Base-by-base conservation (phyloP, 306 rosid genomes). In the Quercus parvula region DNA sequence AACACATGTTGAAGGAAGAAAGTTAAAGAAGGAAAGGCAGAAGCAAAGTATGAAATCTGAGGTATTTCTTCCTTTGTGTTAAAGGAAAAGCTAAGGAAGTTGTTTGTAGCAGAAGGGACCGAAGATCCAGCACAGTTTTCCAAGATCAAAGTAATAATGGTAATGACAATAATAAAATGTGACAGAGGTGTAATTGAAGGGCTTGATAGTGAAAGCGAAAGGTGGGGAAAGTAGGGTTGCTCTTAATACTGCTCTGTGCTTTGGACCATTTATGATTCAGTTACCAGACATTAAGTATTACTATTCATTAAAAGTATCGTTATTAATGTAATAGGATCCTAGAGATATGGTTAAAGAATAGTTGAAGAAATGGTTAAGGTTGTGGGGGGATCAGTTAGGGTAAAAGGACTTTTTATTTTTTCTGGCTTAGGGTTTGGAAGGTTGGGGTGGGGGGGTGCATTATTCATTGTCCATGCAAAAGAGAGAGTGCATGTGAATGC, bases 11-110 rank as follows among this genome's bases (percentile, higher is more conserved):
- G 69, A 74, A 46, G 22, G 72, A 69, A 55, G 62, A 76, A 46
- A 25, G 70, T 30, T 55, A 84, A 73, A 66, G 79, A 71, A 63
- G 75, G 84, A 84, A 70, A 79, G 78, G 70, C 78, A 80, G 62
- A 83, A 73, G 87, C 83, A 41, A 83, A 75, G 86, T 61, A 81
- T 80, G 70, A 71, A 82, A 58, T 35, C 86, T 72, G 88, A 77
- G 71, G 73, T 67, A 64, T 76, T 71, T 78, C 70, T 82, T 54
- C 79, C 64, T 71, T 49, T 46, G 78, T 76, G 89, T 88, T 84
- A 81, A 86, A 83, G 88, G 91, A 83, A 87, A 83, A 83, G 86
- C 87, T 68, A 80, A 89, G 92, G 91, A 82, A 87, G 86, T 70
- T 75, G 20, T 33, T 35, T 70, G 31, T 78, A 81, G 70, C 24